Evolutionary conservation across 192 early-diverging fungal species (phyloP), one percentile per base, ranked within the genome.

Genomic region (Chytriomyces hyalinus): DNA sequence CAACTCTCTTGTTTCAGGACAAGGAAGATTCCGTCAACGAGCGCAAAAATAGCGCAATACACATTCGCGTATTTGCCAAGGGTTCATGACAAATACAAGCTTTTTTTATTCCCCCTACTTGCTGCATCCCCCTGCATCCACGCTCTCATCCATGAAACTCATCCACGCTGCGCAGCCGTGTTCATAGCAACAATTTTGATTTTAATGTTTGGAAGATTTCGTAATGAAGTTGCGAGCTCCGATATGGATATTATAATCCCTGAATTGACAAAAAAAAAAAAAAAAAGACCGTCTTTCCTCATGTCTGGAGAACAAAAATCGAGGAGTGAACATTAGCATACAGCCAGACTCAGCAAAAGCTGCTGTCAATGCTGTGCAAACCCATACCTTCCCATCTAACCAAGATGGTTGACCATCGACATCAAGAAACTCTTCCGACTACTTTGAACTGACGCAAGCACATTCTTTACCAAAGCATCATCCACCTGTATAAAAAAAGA

Each of bases 11-110:
- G 28, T 36, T 67, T 9, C 62, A 67, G 65, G 46, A 75, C 10
- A 36, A 15, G 73, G 59, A 65, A 9, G 65, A 53, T 44, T 9
- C 7, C 2, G 60, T 22, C 13, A 65, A 69, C 15, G 51, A 70
- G 15, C 65, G 75, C 8, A 65, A 67, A 46, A 76, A 68, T 36
- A 75, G 65, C 73, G 62, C 73, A 8, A 65, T 75, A 4, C 64
- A 75, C 20, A 75, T 75, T 64, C 62, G 59, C 36, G 36, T 36
- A 4, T 36, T 36, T 36, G 36, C 36, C 36, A 36, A 36, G 4
- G 36, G 36, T 36, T 36, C 36, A 36, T 36, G 36, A 36, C 36
- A 36, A 26, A 36, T 36, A 36, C 36, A 36, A 36, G 36, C 36
- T 36, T 36, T 36, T 36, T 36, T 36, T 36, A 1, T 36, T 36